A percentile compares a stretch with the other conserved stretches of the same genome.
phyloP scores from a whole-genome alignment of 2,329 filamentous ascomycete genomes.

The Didymella sp. region DNA sequence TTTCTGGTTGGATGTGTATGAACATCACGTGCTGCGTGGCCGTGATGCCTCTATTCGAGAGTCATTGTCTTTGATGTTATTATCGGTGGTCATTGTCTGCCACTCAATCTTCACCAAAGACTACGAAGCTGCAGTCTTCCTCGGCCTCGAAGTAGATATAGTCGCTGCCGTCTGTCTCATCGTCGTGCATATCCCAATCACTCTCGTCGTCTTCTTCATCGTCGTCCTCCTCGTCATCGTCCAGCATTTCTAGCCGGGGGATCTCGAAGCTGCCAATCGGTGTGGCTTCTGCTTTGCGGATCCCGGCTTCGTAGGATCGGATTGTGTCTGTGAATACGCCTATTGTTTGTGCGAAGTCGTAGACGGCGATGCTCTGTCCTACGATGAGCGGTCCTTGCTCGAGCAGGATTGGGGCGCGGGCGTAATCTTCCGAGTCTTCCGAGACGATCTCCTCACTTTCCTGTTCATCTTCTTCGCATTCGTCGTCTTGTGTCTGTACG shows the following conservation, averaged over 20 bases:
- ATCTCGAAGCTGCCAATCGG: slow-evolving; percentile 14
- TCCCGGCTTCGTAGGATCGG: slow-evolving; percentile 8
- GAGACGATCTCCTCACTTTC: slow-evolving; percentile 22
- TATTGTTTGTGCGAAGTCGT: slow-evolving; percentile 8
- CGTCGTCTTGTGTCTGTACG: slow-evolving; percentile 5
- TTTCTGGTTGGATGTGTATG: neutral
- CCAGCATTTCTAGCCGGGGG: neutral
- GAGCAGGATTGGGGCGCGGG: slow-evolving; percentile 14
- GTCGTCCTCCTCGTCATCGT: slow-evolving; percentile 10
- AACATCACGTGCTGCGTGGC: slow-evolving; percentile 11
- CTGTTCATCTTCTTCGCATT: slow-evolving; percentile 9
- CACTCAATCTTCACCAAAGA: slow-evolving; percentile 33
- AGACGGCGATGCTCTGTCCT: slow-evolving; percentile 4
- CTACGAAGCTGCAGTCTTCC: slow-evolving; percentile 31
- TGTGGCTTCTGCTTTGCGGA: slow-evolving; percentile 9
- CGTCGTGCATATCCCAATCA: slow-evolving; percentile 36
- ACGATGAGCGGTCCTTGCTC: neutral
- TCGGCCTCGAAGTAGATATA: slow-evolving; percentile 27
- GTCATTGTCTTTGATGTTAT: neutral
- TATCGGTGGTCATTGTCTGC: neutral
- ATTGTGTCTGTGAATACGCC: slow-evolving; percentile 12
- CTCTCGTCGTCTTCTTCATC: slow-evolving; percentile 26
- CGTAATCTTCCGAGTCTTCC: slow-evolving; percentile 33
- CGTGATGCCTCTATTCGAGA: neutral
- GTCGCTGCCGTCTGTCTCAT: slow-evolving; percentile 20